Base-by-base conservation (phyloP, 2,329 filamentous ascomycete species). In the Trichoderma oligosporum region DNA sequence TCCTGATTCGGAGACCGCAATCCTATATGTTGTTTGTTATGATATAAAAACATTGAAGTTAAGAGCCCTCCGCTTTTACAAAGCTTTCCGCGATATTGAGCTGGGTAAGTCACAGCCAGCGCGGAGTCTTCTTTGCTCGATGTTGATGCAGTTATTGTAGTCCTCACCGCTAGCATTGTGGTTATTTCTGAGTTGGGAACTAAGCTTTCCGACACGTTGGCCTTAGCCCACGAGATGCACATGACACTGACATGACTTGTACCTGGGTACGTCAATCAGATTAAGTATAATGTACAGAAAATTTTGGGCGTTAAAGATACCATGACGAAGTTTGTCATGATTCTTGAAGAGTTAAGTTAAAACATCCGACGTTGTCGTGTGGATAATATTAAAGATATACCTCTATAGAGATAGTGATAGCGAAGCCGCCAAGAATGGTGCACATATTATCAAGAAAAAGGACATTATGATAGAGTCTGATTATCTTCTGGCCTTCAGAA, bases 51-150 rank as follows among this genome's bases (percentile, higher is more conserved):
- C n/a, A n/a, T n/a, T n/a, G n/a, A n/a, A n/a, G n/a, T n/a, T n/a
- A n/a, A n/a, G n/a, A n/a, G n/a, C n/a, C n/a, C n/a, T n/a, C n/a
- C n/a, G n/a, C n/a, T n/a, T n/a, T n/a, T 62, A 41, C 58, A 61
- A 56, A 61, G 61, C 56, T 57, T 52, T 47, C 56, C 63, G 45
- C 58, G 59, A 24, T 58, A 58, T 60, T 25, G 60, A 63, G 31
- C 35, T 14, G 20, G 41, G 48, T 33, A 36, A 12, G 24, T 41
- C 57, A 9, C 42, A 45, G 33, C 33, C 2, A 14, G 31, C 55
- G n/a, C 56, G 62, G 12, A 35, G n/a, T n/a, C 60, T 6, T 33
- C 14, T 11, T 51, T 64, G 18, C 25, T 65, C 16, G 59, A 61
- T n/a, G 8, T 63, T n/a, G 60, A 64, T 36, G 42, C 56, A 14